phyloP scores from a whole-genome alignment of 495 filamentous ascomycete genomes.

The Xylaria bambusicola region DNA sequence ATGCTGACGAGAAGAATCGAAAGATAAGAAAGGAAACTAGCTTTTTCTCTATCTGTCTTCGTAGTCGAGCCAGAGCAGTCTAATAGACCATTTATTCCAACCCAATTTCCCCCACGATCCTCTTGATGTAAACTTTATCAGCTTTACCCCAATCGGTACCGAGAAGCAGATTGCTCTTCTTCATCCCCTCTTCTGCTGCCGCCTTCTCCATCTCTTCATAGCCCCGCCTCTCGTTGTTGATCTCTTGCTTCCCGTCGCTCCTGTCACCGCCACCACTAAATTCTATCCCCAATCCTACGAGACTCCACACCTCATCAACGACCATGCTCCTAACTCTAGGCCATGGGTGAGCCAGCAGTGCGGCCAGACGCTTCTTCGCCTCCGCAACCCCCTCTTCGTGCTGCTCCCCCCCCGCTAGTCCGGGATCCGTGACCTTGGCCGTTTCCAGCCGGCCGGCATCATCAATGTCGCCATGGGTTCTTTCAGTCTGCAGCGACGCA shows the following conservation, averaged over 20 bases:
- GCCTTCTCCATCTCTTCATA: constrained; percentile 10
- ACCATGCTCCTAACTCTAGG: constrained; percentile 44
- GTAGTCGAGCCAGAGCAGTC: neutral
- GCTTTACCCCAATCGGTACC: constrained; percentile 46
- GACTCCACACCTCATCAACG: constrained; percentile 50
- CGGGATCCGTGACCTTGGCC: constrained; percentile 3
- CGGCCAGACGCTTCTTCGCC: constrained; percentile 47
- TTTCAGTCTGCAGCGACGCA: constrained; percentile 19
- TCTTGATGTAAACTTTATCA: constrained; percentile 37
- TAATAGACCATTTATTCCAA: constrained; percentile 22
- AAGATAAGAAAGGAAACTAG: no score
- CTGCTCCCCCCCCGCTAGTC: constrained; percentile 24
- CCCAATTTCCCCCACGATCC: constrained; percentile 35
- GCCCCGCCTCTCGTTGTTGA: neutral
- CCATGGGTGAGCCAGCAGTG: constrained; percentile 50
- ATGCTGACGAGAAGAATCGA: no score
- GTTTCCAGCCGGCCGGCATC: neutral
- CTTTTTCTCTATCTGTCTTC: neutral
- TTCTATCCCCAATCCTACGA: constrained; percentile 23
- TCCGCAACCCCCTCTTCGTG: constrained; percentile 38
- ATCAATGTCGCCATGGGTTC: neutral
- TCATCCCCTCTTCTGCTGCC: constrained; percentile 18
- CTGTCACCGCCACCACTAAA: constrained; percentile 9
- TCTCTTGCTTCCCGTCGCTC: constrained; percentile 12
- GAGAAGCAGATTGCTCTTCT: constrained; percentile 20